Evolutionary conservation across 108 stramenopile species (phyloP).

Genomic region (Fragilaria crotonensis): DNA sequence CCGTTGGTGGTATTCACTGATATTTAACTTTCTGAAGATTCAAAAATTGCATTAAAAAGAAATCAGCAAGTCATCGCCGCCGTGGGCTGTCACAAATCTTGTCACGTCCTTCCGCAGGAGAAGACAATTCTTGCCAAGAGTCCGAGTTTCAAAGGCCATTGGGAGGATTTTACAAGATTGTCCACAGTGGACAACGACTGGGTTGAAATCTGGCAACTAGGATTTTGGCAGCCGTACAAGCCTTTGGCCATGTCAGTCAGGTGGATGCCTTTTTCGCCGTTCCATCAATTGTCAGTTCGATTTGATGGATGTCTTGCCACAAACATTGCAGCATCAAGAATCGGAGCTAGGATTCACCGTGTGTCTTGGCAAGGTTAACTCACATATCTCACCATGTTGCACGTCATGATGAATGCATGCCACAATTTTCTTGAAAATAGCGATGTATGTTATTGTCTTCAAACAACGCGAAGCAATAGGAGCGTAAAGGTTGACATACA

Average conservation of each 20-base stretch:
- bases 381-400: no score
- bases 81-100: constrained; percentile 37
- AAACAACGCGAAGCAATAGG: constrained; percentile 53
- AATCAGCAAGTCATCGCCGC: no score
- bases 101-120: constrained; percentile 9
- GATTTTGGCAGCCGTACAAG: constrained; percentile 69
- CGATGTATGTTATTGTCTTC: no score
- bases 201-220: constrained; percentile 69
- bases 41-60: no score
- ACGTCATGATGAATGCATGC: no score
- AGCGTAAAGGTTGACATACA: constrained; percentile 68
- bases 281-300: constrained; percentile 56
- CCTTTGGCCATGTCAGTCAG: constrained; percentile 78
- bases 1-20: no score
- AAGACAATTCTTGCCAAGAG: no score
- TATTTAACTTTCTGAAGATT: no score
- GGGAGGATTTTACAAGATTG: constrained; percentile 2
- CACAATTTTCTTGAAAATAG: no score
- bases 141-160: constrained; percentile 19
- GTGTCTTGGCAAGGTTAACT: no score
- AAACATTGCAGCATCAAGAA: constrained; percentile 82
- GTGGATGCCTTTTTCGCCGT: constrained; percentile 41
- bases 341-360: constrained; percentile 73
- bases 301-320: constrained; percentile 74
- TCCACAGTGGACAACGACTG: constrained; percentile 51